Evolutionary conservation across 225 moss, liverwort and hornwort species (phyloP).

Genomic region (Takakia lepidozioides): DNA sequence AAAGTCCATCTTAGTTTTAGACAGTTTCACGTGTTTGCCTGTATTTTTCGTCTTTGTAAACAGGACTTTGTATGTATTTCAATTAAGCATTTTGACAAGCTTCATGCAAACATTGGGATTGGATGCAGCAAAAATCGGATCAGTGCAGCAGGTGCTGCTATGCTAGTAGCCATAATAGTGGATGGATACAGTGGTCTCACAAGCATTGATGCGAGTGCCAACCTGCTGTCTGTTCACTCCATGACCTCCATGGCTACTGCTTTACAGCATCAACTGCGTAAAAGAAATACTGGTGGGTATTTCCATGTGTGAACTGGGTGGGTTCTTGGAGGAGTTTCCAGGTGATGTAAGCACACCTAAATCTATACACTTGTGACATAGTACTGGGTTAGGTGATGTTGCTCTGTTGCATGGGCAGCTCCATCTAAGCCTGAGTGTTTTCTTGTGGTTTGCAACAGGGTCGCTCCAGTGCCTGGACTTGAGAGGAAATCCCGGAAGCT

Average conservation of each 20-base stretch:
- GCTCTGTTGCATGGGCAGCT: too few relatives aligned
- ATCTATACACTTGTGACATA: too few relatives aligned
- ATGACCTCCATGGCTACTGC: constrained; percentile 21
- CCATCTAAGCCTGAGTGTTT: too few relatives aligned
- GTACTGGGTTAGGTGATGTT: too few relatives aligned
- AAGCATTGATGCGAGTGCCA: constrained; percentile 34
- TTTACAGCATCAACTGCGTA: constrained; percentile 19
- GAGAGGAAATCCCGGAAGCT: constrained; percentile 35
- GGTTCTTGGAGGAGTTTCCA: too few relatives aligned
- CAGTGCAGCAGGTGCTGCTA: constrained; percentile 24
- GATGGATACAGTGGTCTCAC: constrained; percentile 22
- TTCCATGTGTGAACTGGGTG: too few relatives aligned
- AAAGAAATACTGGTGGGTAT: constrained; percentile 17
- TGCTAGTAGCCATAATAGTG: constrained; percentile 26
- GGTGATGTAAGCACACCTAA: too few relatives aligned
- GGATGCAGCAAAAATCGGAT: constrained; percentile 38
- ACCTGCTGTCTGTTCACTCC: constrained; percentile 22
- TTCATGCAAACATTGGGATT: constrained; percentile 1
- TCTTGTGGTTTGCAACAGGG: constrained; percentile 23
- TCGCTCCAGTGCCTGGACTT: constrained; percentile 19
- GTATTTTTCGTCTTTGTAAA: background rate
- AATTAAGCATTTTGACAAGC: background rate
- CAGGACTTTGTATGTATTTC: background rate
- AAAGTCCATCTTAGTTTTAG: too few relatives aligned
- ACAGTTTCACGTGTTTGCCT: too few relatives aligned